These are phyloP conservation scores for Lineolata rhizophorae DNA, from an alignment of 495 filamentous ascomycete species.

Conservation along the genomic window DNA sequence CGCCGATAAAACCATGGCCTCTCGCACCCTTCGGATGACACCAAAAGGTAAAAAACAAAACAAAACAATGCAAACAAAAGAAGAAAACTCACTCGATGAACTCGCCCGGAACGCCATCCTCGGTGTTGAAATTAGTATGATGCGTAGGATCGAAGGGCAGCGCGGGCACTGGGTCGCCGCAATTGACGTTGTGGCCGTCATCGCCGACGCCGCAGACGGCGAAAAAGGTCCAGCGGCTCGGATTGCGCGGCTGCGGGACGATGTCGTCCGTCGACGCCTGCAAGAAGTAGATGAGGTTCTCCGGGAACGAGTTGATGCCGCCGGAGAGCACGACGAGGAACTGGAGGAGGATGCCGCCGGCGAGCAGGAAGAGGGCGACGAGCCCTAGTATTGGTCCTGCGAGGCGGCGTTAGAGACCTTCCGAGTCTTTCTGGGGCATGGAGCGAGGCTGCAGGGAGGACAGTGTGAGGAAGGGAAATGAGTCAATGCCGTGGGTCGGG, in stretches of 20 bases:
- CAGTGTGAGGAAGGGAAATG: too few species aligned
- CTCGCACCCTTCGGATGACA: too few species aligned
- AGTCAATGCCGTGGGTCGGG: too few species aligned
- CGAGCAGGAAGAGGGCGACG: slow-evolving; percentile 52
- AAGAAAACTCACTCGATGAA: too few species aligned
- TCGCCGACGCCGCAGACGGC: slow-evolving; percentile 34
- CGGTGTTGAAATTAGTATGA: slow-evolving; percentile 34
- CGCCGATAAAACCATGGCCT: too few species aligned
- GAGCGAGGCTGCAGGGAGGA: too few species aligned
- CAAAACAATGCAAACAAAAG: slow-evolving; percentile 22
- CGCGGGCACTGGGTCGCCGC: slow-evolving; percentile 30
- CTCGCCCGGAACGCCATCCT: slow-evolving; percentile 26
- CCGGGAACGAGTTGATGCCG: slow-evolving; percentile 31
- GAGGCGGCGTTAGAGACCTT: slow-evolving; percentile 1
- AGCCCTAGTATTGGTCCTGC: slow-evolving; percentile 25
- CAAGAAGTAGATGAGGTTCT: slow-evolving; percentile 64
- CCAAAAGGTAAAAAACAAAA: too few species aligned
- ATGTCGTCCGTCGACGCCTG: slow-evolving; percentile 50
- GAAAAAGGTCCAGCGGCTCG: slow-evolving; percentile 78
- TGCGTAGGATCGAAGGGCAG: slow-evolving; percentile 41
- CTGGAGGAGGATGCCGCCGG: slow-evolving; percentile 49
- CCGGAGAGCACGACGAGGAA: slow-evolving; percentile 66
- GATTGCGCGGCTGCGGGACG: slow-evolving; percentile 31
- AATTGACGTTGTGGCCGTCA: slow-evolving; percentile 31
- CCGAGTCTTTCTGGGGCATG: too few species aligned